phyloP scores from a whole-genome alignment of 208 protist species.

The Wallacemonas rigidus region DNA sequence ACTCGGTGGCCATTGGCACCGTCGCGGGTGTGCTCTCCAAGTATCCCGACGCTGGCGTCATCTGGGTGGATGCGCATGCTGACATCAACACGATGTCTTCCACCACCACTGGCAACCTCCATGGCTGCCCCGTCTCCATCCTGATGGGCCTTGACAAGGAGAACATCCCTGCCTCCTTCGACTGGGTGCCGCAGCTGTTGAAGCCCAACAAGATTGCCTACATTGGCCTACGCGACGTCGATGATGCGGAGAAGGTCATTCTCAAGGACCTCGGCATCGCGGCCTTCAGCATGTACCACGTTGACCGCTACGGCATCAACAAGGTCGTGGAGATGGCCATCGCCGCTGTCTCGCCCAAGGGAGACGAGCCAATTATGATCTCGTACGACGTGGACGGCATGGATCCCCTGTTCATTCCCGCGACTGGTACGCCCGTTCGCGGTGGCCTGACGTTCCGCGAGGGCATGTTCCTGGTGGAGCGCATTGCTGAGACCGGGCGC shows the following conservation, averaged over 20 bases:
- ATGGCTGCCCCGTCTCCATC: conserved; percentile 72
- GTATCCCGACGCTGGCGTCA: conserved; percentile 54
- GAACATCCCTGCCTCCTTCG: conserved; percentile 41
- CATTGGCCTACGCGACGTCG: conserved; percentile 68
- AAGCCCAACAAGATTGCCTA: conserved; percentile 63
- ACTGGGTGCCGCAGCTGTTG: conserved; percentile 38
- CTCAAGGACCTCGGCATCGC: conserved; percentile 51
- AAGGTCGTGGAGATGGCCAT: conserved; percentile 52
- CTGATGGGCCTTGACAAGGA: conserved; percentile 54
- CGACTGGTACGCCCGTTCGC: conserved; percentile 63
- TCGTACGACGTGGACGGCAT: conserved; percentile 73
- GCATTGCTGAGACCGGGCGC: conserved; percentile 44
- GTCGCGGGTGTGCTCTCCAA: conserved; percentile 41
- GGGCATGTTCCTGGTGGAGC: conserved; percentile 45
- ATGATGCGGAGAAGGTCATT: conserved; percentile 60
- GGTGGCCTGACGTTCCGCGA: conserved; percentile 58
- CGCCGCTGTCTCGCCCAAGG: conserved; percentile 40
- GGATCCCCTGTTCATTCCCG: conserved; percentile 52
- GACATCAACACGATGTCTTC: conserved; percentile 75
- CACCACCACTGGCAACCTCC: conserved; percentile 65
- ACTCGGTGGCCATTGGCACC: conserved; percentile 53
- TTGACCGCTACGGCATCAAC: conserved; percentile 65
- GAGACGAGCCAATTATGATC: conserved; percentile 58
- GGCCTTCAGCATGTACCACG: conserved; percentile 58
- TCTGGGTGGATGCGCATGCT: conserved; percentile 82